Conservation (phyloP, 805 yeast genomes). For the Starmerella gropengiesseri region DNA sequence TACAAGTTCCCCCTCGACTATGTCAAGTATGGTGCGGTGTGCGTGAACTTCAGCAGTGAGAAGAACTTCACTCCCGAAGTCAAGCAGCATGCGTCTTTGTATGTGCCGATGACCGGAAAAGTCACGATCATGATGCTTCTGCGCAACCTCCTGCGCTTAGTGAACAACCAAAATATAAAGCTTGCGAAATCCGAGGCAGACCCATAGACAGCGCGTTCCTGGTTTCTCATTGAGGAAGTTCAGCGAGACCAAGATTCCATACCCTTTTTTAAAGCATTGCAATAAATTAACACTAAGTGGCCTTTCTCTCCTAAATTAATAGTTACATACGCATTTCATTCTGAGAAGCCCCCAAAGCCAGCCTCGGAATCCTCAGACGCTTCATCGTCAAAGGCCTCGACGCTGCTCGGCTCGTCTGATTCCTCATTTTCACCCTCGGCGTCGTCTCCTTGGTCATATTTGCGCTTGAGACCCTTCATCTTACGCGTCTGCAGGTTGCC, state of each 20-base stretch:
- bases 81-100: constrained; percentile 75
- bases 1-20: constrained; percentile 80
- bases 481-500: constrained; percentile 86
- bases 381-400: constrained; percentile 9
- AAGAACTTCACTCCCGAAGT: constrained; percentile 75
- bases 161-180: constrained; percentile 43
- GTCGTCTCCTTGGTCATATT: constrained; percentile 64
- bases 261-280: no score
- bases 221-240: no score
- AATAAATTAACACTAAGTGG: no score
- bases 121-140: constrained; percentile 91
- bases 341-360: constrained; percentile 19
- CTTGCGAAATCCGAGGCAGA: no score
- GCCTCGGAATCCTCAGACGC: constrained; percentile 32
- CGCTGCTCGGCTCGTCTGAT: constrained; percentile 10
- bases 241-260: no score
- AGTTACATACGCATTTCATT: no score
- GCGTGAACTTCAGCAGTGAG: constrained; percentile 78
- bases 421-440: constrained; percentile 32
- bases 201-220: no score
- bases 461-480: constrained; percentile 93
- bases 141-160: constrained; percentile 74
- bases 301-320: no score
- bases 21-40: constrained; percentile 78
- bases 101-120: constrained; percentile 92